Evolutionary conservation across 805 yeast genomes (phyloP).

Genomic region (Candida oleophila): DNA sequence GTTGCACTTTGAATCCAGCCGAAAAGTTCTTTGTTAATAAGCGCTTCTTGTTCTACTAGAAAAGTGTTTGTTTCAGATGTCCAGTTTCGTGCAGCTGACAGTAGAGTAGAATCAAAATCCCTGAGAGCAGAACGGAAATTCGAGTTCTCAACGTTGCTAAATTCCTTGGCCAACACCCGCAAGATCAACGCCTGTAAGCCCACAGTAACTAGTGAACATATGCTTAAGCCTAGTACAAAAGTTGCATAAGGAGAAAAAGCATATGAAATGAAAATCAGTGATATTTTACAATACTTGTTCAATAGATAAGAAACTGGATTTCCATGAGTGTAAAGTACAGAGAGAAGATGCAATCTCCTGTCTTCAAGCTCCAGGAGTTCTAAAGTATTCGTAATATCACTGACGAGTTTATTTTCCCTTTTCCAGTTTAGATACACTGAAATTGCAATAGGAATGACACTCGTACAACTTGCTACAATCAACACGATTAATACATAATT

Average conservation of each 20-base stretch:
- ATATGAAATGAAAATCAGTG: conserved; percentile 41
- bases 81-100: conserved; percentile 3
- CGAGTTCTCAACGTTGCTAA: not conserved
- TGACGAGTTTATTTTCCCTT: no score
- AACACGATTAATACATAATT: not conserved
- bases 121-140: not conserved
- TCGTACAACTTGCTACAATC: not conserved
- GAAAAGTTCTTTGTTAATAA: conserved; percentile 62
- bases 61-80: conserved; percentile 49
- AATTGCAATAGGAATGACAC: not conserved
- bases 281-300: not conserved
- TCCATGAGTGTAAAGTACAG: not conserved
- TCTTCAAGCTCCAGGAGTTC: not conserved
- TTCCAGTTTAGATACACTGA: not conserved
- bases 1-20: conserved; percentile 66
- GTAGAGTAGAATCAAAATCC: not conserved
- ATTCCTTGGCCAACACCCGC: conserved; percentile 6
- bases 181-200: conserved; percentile 50
- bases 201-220: conserved; percentile 56
- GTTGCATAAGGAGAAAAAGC: conserved; percentile 53
- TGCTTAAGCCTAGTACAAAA: conserved; percentile 49
- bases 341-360: not conserved
- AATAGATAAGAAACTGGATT: not conserved
- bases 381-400: not conserved
- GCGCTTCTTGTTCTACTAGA: conserved; percentile 46